Evolutionary conservation across 768 basidiomycete species (phyloP).

Genomic region (Podaxis pistillaris): DNA sequence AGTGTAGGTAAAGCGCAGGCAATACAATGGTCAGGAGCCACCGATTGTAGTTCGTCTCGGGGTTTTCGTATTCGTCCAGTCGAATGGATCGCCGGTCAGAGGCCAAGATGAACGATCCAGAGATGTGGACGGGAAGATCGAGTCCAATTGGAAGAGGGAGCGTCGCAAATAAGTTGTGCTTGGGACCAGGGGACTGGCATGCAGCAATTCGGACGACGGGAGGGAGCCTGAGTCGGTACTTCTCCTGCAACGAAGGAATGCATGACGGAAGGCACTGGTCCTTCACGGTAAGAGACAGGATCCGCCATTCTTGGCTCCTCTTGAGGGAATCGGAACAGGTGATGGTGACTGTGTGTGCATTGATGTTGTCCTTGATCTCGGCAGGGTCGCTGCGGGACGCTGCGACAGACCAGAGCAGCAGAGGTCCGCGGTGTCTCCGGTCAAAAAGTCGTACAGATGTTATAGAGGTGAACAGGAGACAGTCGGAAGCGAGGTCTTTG

Average conservation of each 20-base stretch:
- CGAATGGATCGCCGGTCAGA: slow-evolving; percentile 44
- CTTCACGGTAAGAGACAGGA: slow-evolving; percentile 13
- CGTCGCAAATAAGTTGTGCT: slow-evolving; percentile 38
- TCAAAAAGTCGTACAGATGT: slow-evolving; percentile 24
- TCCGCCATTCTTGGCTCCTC: slow-evolving; percentile 9
- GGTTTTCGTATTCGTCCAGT: slow-evolving; percentile 32
- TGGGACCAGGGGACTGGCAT: slow-evolving; percentile 3
- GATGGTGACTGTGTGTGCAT: slow-evolving; percentile 16
- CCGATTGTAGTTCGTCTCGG: slow-evolving; percentile 38
- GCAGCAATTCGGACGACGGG: slow-evolving; percentile 33
- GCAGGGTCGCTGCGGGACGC: slow-evolving; percentile 17
- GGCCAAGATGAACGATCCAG: slow-evolving; percentile 45
- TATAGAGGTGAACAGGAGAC: slow-evolving; percentile 41
- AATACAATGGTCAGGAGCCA: slow-evolving; percentile 38
- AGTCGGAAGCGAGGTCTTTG: slow-evolving; percentile 29
- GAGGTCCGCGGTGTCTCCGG: slow-evolving; percentile 20
- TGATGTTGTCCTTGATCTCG: neutral
- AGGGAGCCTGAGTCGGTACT: slow-evolving; percentile 29
- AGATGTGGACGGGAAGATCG: slow-evolving; percentile 44
- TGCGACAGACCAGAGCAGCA: slow-evolving; percentile 23
- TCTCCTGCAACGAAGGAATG: slow-evolving; percentile 2
- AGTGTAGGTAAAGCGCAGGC: slow-evolving; percentile 36
- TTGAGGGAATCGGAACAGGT: neutral
- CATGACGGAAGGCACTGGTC: slow-evolving; percentile 7
- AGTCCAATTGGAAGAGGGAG: slow-evolving; percentile 40